phyloP scores from a whole-genome alignment of 345 rosid species.

The Raphanus raphanistrum region DNA sequence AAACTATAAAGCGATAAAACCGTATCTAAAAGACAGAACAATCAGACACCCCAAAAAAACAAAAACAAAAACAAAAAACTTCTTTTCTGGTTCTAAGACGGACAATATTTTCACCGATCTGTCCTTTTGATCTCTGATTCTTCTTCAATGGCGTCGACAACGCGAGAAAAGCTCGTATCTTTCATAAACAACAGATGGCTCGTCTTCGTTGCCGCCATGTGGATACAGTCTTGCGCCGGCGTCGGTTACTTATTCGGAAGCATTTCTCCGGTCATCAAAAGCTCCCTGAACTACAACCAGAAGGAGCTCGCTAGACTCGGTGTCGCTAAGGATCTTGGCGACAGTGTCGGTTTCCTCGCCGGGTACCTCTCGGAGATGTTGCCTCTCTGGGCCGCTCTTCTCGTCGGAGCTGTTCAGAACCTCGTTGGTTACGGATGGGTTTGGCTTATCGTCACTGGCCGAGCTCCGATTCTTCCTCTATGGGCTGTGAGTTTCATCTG shows the following conservation, averaged over 20 bases:
- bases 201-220: constrained; percentile 97
- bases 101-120: neutral
- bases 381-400: constrained; percentile 94
- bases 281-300: constrained; percentile 82
- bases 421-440: constrained; percentile 93
- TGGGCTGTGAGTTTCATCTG: constrained; percentile 84
- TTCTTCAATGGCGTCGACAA: constrained; percentile 43
- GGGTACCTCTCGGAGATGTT: constrained; percentile 83
- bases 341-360: constrained; percentile 94
- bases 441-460: constrained; percentile 85
- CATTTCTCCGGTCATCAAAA: constrained; percentile 94
- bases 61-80: neutral
- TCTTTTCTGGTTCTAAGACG: too few relatives aligned
- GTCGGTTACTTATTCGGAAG: constrained; percentile 92
- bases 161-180: constrained; percentile 50
- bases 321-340: constrained; percentile 98
- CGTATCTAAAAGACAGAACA: neutral
- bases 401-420: constrained; percentile 89
- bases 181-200: constrained; percentile 87
- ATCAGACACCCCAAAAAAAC: neutral
- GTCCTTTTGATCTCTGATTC: constrained; percentile 9
- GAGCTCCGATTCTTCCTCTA: constrained; percentile 72
- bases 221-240: constrained; percentile 98
- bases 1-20: constrained; percentile 16
- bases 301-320: constrained; percentile 78